Base-by-base conservation (phyloP, 805 yeast genomes). In the Saturnispora saitoi region DNA sequence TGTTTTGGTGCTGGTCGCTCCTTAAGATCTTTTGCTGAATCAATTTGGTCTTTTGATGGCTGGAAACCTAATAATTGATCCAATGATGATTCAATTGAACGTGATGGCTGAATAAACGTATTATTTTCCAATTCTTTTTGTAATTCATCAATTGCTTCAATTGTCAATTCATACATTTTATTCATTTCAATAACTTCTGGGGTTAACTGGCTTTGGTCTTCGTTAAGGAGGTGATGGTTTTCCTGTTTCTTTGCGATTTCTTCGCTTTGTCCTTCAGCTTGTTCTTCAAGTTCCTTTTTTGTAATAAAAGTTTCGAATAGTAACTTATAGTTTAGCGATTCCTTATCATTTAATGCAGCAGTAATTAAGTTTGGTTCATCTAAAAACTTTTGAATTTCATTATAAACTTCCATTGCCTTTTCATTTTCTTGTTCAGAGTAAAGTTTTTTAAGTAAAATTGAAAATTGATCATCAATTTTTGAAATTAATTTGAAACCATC, bases 31-130 rank as follows among this genome's bases (percentile, higher is more conserved):
- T 73, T 78, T 40, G 70, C 70, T 62, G 87, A 80, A 4, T 69
- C 73, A 22, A 76, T 47, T 65, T 90, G 96, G 56, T 76, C 81
- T 32, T 69, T 74, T 3, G 83, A 69, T 34, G 95, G 90, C 50
- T 70, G 76, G 57, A 77, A 79, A 39, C 65, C 56, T n/a, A 59
- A 49, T 37, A 60, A 19, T 47, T 53, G 48, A 9, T 57, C 48
- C 11, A 60, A 51, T 26, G 57, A 52, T 9, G 50, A 42, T 7
- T 48, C 41, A 12, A 51, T 48, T n/a, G 51, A 49, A 37, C 51
- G 54, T 1, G 58, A 49, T 3, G 55, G 52, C 19, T 53, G 51
- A 40, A 58, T 56, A 37, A 57, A 53, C n/a, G 54, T 54, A 40
- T 58, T 58, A 15, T 52, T 53, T 37, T 58, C 55, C 28, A 62